Percentiles rank a stretch among this genome's conserved stretches.
phyloP scores from a whole-genome alignment of 2,329 filamentous ascomycete genomes.

The Talaromyces albobiverticillius region DNA sequence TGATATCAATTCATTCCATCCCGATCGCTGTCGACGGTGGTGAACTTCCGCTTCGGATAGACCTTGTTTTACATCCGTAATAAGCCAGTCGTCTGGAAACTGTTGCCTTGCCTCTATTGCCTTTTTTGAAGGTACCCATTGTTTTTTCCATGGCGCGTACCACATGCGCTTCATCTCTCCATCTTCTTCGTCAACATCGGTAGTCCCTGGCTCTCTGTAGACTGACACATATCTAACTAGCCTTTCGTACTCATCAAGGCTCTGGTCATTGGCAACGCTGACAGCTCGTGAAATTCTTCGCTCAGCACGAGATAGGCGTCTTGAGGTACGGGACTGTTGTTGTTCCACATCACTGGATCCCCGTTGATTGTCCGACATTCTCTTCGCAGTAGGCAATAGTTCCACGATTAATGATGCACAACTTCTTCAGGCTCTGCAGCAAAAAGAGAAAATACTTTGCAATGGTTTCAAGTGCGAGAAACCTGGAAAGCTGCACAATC shows the following conservation, averaged over 20 bases:
- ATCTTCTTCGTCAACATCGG: conserved; percentile 38
- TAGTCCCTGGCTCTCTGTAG: conserved; percentile 55
- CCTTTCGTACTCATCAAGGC: conserved; percentile 62
- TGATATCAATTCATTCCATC: conserved; percentile 72
- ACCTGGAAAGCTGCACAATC: not conserved
- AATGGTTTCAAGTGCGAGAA: not conserved
- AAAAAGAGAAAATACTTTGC: not conserved
- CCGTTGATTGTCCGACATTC: conserved; percentile 6
- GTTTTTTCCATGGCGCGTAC: conserved; percentile 58
- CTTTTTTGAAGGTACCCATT: conserved; percentile 26
- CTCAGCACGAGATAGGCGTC: conserved; percentile 35
- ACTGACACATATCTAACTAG: conserved; percentile 66
- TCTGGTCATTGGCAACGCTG: conserved; percentile 28
- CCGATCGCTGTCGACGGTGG: conserved; percentile 59
- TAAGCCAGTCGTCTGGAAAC: conserved; percentile 65
- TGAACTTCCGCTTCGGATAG: conserved; percentile 59
- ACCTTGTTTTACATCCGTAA: conserved; percentile 66
- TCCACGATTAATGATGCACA: not conserved
- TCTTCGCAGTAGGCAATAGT: not conserved
- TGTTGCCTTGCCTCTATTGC: conserved; percentile 28
- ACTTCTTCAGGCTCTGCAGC: not conserved
- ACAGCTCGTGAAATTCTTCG: conserved; percentile 18
- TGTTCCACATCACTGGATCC: conserved; percentile 12
- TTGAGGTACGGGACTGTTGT: conserved; percentile 11
- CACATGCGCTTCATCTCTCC: conserved; percentile 53